Evolutionary conservation across 1,139 yeast genomes (phyloP).

Genomic region (Trichomonascaceae sp.): DNA sequence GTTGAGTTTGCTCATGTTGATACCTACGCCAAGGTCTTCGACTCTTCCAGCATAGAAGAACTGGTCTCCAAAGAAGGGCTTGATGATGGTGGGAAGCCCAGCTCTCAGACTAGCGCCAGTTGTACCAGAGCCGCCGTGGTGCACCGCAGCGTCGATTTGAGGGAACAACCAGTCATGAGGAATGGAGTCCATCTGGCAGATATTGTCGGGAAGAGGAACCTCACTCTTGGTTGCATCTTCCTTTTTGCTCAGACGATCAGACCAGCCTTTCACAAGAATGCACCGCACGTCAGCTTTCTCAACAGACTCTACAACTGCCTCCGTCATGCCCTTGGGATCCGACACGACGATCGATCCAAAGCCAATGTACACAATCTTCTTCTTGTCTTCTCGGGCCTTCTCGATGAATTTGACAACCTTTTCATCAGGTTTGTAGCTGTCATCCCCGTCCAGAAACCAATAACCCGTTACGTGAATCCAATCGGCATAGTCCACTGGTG

Average conservation of each 20-base stretch:
- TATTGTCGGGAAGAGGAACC: constrained; percentile 50
- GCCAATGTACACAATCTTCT: constrained; percentile 79
- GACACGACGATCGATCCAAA: constrained; percentile 91
- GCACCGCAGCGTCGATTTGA: constrained; percentile 83
- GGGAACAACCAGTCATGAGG: constrained; percentile 96
- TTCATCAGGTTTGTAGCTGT: constrained; percentile 47
- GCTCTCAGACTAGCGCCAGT: constrained; percentile 84
- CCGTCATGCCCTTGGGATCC: constrained; percentile 64
- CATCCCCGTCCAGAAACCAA: constrained; percentile 68
- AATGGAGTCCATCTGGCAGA: constrained; percentile 55
- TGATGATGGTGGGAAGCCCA: constrained; percentile 79
- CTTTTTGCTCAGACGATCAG: constrained; percentile 43
- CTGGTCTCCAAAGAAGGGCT: constrained; percentile 95
- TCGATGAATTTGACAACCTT: constrained; percentile 48
- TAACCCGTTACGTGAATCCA: constrained; percentile 94
- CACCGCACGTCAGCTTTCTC: constrained; percentile 69
- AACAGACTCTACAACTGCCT: constrained; percentile 70
- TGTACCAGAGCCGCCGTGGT: constrained; percentile 96
- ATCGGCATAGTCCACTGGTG: constrained; percentile 85
- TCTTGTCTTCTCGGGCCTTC: constrained; percentile 45
- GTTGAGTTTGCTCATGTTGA: constrained; percentile 56
- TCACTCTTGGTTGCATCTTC: constrained; percentile 32
- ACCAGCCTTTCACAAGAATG: constrained; percentile 90
- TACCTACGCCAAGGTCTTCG: constrained; percentile 84
- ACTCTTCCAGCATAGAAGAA: constrained; percentile 79